These are phyloP conservation scores for Phyllostachys edulis DNA, from an alignment of 176 grass and related monocot species.

Conservation along the genomic window DNA sequence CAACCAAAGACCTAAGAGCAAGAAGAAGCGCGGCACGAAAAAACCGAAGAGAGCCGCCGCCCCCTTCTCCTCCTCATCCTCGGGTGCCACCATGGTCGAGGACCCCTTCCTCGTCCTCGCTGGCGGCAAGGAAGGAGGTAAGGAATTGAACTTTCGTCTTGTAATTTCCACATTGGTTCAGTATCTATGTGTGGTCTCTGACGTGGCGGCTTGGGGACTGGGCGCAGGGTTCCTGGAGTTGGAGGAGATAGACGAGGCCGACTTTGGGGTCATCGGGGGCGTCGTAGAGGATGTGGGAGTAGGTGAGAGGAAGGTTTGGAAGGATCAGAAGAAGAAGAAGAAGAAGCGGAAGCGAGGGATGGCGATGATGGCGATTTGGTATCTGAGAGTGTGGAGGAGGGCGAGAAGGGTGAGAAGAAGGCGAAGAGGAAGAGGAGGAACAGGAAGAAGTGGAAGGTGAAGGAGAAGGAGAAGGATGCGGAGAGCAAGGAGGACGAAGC, in stretches of 20 bases:
- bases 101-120: slow-evolving; percentile 72
- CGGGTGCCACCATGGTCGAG: slow-evolving; percentile 30
- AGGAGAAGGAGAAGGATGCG: slow-evolving; percentile 3
- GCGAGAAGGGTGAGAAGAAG: slow-evolving; percentile 9
- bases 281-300: slow-evolving; percentile 20
- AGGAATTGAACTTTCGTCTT: not conserved
- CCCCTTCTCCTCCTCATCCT: not conserved
- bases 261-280: slow-evolving; percentile 57
- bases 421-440: slow-evolving; percentile 34
- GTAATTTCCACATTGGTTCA: not conserved
- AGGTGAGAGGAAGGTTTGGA: slow-evolving; percentile 20
- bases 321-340: slow-evolving; percentile 46
- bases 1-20: not conserved
- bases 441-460: slow-evolving; percentile 59
- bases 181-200: not conserved
- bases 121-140: slow-evolving; percentile 80
- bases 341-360: slow-evolving; percentile 55
- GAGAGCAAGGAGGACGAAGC: slow-evolving; percentile 7
- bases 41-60: slow-evolving; percentile 23
- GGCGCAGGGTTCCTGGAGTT: slow-evolving; percentile 77
- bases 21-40: slow-evolving; percentile 18
- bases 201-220: not conserved
- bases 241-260: slow-evolving; percentile 87
- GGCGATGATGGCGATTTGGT: slow-evolving; percentile 3
- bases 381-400: slow-evolving; percentile 14